phyloP scores from a whole-genome alignment of 2,329 filamentous ascomycete species.

The Calonectria ilicicola region DNA sequence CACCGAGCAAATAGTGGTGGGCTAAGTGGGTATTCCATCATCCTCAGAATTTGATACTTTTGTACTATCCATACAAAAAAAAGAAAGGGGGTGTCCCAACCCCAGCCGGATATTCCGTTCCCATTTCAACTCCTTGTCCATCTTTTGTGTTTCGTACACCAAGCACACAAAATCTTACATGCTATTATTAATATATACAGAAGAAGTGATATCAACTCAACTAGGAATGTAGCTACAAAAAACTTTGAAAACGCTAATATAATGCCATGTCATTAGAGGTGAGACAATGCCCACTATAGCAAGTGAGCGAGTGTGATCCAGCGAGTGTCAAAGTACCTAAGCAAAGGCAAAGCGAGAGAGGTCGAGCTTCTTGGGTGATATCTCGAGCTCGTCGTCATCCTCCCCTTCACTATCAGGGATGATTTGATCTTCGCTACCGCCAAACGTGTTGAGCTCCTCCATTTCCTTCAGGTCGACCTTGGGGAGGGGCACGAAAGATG shows the following conservation, averaged over 20 bases:
- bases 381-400: slow-evolving; percentile 53
- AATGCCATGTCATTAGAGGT: not conserved
- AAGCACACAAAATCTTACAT: not conserved
- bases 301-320: not conserved
- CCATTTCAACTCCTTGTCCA: slow-evolving; percentile 7
- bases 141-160: not conserved
- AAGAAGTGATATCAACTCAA: not conserved
- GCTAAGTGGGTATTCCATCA: not conserved
- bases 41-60: not conserved
- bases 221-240: not conserved
- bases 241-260: not conserved
- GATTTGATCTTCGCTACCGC: slow-evolving; percentile 70
- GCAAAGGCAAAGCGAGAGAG: slow-evolving; percentile 62
- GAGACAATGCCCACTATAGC: not conserved
- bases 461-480: slow-evolving; percentile 66
- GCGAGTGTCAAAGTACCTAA: slow-evolving; percentile 26
- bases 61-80: slow-evolving; percentile 8
- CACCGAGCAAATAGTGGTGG: no score
- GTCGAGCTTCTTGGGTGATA: slow-evolving; percentile 53
- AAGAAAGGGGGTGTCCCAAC: slow-evolving; percentile 35
- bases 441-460: slow-evolving; percentile 59
- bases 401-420: slow-evolving; percentile 65
- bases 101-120: slow-evolving; percentile 32
- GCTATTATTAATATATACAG: slow-evolving; percentile 15
- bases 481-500: slow-evolving; percentile 66